Evolutionary conservation across 768 basidiomycete genomes (phyloP).

Genomic region (Xerocomus potaroensis): DNA sequence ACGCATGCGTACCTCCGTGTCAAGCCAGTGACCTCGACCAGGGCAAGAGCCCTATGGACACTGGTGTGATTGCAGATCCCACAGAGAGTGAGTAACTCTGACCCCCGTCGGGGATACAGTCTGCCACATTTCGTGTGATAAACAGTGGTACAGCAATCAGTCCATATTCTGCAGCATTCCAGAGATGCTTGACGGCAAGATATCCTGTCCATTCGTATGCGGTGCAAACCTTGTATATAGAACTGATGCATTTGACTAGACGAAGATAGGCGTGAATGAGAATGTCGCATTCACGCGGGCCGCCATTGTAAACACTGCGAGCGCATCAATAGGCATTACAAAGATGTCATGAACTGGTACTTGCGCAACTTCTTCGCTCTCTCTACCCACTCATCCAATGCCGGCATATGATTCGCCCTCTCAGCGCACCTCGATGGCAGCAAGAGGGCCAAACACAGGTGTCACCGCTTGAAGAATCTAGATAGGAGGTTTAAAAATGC

Average conservation of each 20-base stretch:
- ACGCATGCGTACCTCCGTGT: conserved; percentile 48
- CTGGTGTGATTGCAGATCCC: too few relatives aligned
- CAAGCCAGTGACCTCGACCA: conserved; percentile 89
- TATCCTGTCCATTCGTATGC: conserved; percentile 96
- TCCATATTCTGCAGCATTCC: conserved; percentile 89
- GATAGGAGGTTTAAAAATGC: background rate
- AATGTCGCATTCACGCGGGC: conserved; percentile 76
- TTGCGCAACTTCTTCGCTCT: conserved; percentile 90
- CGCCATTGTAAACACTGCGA: conserved; percentile 86
- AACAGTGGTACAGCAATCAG: conserved; percentile 90
- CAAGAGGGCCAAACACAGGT: conserved; percentile 87
- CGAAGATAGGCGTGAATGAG: conserved; percentile 71
- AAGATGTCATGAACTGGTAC: conserved; percentile 31
- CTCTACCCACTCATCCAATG: conserved; percentile 79
- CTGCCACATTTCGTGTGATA: conserved; percentile 47
- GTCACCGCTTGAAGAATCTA: conserved; percentile 78
- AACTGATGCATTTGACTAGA: conserved; percentile 85
- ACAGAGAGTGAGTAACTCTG: too few relatives aligned
- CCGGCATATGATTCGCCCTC: conserved; percentile 91
- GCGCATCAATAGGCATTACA: background rate
- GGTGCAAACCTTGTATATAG: conserved; percentile 90
- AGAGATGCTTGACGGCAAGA: conserved; percentile 93
- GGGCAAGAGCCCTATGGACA: too few relatives aligned
- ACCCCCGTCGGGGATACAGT: too few relatives aligned
- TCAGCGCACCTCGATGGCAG: conserved; percentile 80